Conservation (phyloP, 371 early-diverging fungal species). For the Zychaea mexicana region DNA sequence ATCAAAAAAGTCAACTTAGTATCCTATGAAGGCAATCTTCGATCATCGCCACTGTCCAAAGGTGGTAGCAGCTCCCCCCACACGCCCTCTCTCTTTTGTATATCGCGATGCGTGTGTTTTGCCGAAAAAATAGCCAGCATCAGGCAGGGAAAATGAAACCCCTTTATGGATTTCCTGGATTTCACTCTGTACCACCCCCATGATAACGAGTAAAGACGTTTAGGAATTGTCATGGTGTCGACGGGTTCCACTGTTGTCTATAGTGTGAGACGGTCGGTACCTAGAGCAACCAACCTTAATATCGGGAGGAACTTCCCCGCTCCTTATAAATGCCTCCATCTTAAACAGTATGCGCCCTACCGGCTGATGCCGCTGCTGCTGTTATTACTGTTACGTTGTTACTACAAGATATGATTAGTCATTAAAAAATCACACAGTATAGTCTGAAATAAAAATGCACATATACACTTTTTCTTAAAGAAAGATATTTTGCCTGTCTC, state of each 20-base stretch:
- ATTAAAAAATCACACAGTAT: no score
- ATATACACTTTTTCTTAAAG: no score
- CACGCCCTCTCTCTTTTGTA: no score
- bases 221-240: background rate
- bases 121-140: background rate
- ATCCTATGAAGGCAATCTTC: no score
- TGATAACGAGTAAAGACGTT: background rate
- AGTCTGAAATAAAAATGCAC: no score
- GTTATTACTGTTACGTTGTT: no score
- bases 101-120: background rate
- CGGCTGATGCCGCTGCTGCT: no score
- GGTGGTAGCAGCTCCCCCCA: no score
- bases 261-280: background rate
- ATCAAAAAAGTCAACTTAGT: no score
- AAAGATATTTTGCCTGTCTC: no score
- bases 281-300: background rate
- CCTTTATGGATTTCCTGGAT: background rate
- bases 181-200: background rate
- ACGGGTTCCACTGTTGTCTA: background rate
- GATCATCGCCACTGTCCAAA: no score
- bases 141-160: background rate
- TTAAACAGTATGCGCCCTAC: background rate
- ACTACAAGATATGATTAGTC: no score
- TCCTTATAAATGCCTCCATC: background rate
- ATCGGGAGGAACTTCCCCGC: background rate